These are phyloP conservation scores for Hysterangium stoloniferum DNA, from an alignment of 768 basidiomycete genomes.

Conservation along the genomic window DNA sequence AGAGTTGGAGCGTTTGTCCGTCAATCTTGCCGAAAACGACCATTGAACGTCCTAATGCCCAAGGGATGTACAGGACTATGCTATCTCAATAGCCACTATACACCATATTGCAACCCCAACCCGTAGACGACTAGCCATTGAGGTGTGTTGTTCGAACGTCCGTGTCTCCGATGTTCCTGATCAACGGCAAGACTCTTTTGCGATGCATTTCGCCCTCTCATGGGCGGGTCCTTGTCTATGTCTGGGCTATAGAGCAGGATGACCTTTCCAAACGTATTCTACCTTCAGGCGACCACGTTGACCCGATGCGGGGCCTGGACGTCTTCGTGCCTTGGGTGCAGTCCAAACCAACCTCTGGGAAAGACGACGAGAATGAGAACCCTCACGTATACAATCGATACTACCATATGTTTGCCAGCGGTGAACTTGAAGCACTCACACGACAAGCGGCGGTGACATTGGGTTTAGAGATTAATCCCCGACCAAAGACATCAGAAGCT, in stretches of 20 bases:
- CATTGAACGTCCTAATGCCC: neutral
- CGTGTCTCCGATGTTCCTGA: neutral
- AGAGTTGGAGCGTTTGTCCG: constrained; percentile 74
- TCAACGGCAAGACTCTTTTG: constrained; percentile 45
- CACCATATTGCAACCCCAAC: constrained; percentile 85
- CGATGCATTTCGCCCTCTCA: constrained; percentile 56
- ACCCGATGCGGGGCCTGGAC: constrained; percentile 48
- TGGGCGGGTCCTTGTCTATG: constrained; percentile 84
- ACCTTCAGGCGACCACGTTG: constrained; percentile 27
- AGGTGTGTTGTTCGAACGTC: constrained; percentile 38
- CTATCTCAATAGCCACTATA: constrained; percentile 95
- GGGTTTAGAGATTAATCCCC: constrained; percentile 42
- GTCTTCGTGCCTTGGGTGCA: constrained; percentile 89
- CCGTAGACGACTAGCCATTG: constrained; percentile 63
- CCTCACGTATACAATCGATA: constrained; percentile 72
- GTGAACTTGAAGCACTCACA: constrained; percentile 64
- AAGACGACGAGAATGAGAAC: constrained; percentile 9
- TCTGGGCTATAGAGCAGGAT: constrained; percentile 97
- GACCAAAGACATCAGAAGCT: constrained; percentile 4
- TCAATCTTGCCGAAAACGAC: neutral
- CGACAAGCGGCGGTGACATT: constrained; percentile 52
- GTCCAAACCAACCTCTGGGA: constrained; percentile 20
- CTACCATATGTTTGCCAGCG: constrained; percentile 89
- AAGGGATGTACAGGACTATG: constrained; percentile 78
- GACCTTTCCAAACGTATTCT: constrained; percentile 71